Conservation (phyloP, 208 protist species). For the Porcisia deanei region DNA sequence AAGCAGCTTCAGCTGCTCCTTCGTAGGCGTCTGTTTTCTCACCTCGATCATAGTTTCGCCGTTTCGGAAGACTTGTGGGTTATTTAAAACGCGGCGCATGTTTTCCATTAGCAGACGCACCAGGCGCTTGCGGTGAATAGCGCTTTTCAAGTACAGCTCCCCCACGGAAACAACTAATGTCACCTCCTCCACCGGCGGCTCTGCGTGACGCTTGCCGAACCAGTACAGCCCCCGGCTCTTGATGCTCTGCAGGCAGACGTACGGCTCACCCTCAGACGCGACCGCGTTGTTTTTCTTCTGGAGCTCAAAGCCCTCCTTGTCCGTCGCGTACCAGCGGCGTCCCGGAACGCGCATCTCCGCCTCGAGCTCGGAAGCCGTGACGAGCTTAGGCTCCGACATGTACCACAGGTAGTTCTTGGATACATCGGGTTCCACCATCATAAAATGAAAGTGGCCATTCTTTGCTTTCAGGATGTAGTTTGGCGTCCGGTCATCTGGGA, state of each 20-base stretch:
- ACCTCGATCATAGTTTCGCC: constrained; percentile 78
- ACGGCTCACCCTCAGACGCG: constrained; percentile 59
- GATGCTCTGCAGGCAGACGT: constrained; percentile 71
- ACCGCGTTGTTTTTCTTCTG: constrained; percentile 55
- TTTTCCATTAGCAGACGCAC: constrained; percentile 61
- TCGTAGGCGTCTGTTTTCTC: constrained; percentile 44
- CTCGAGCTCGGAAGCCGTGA: constrained; percentile 41
- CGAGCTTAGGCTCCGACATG: constrained; percentile 54
- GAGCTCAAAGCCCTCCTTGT: constrained; percentile 51
- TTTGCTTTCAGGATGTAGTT: constrained; percentile 68
- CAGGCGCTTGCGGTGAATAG: constrained; percentile 69
- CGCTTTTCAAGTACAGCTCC: constrained; percentile 80
- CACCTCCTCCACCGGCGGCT: constrained; percentile 46
- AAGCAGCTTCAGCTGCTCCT: constrained; percentile 59
- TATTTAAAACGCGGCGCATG: constrained; percentile 65
- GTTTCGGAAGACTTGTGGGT: constrained; percentile 65
- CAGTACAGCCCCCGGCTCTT: constrained; percentile 46
- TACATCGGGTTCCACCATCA: constrained; percentile 51
- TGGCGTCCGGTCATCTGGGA: constrained; percentile 43
- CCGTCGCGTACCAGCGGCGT: constrained; percentile 75
- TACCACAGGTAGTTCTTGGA: constrained; percentile 72
- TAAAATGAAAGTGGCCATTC: constrained; percentile 69
- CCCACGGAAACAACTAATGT: constrained; percentile 79
- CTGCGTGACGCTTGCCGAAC: constrained; percentile 61
- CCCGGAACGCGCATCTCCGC: constrained; percentile 60